Evolutionary conservation across 192 early-diverging fungal genomes (phyloP).

Genomic region (Coemansia pectinata): DNA sequence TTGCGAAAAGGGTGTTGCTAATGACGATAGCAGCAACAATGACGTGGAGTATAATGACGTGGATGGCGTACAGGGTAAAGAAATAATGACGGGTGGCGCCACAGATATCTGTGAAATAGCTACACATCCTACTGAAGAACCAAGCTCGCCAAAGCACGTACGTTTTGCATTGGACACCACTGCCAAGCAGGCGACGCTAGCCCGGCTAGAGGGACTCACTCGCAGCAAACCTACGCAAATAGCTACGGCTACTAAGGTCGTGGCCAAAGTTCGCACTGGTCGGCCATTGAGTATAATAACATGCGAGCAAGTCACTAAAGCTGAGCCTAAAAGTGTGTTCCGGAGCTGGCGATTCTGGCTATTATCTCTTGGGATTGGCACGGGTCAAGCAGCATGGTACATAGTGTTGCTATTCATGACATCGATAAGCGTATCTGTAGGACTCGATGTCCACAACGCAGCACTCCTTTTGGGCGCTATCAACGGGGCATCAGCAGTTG

Average conservation of each 20-base stretch:
- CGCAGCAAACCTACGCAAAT: not conserved
- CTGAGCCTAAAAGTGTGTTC: slow-evolving; percentile 5
- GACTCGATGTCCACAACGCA: slow-evolving; percentile 49
- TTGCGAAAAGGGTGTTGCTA: not conserved
- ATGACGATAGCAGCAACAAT: not conserved
- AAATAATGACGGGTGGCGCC: not conserved
- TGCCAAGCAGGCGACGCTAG: slow-evolving; percentile 15
- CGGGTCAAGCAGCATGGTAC: slow-evolving; percentile 51
- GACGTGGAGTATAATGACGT: not conserved
- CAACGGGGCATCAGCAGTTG: slow-evolving; percentile 49
- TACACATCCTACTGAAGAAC: not conserved
- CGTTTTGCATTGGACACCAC: slow-evolving; percentile 22
- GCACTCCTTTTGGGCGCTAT: slow-evolving; percentile 42
- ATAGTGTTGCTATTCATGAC: slow-evolving; percentile 43
- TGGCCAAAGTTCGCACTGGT: not conserved
- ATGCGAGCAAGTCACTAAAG: not conserved
- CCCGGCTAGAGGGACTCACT: slow-evolving; percentile 24
- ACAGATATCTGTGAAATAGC: not conserved
- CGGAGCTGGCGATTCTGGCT: slow-evolving; percentile 45
- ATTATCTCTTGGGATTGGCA: slow-evolving; percentile 34
- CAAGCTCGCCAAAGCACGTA: slow-evolving; percentile 19
- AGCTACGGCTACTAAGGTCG: not conserved
- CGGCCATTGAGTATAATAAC: not conserved
- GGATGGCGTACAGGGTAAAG: not conserved
- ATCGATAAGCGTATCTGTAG: slow-evolving; percentile 44